phyloP scores from a whole-genome alignment of 345 rosid species.

The Gossypium mustelinum region DNA sequence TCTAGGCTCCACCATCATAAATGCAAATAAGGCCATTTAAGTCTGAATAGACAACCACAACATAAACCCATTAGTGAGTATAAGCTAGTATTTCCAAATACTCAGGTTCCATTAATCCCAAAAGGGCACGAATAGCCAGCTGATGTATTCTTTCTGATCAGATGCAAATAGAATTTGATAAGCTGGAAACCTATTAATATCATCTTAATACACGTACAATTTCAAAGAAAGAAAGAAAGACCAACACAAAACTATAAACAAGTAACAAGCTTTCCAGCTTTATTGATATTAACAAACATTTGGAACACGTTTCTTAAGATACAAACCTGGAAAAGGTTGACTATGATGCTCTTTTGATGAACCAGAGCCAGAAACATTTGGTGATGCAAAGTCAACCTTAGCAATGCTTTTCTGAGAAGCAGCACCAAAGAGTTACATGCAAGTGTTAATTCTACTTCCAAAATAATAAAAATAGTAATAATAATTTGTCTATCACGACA shows the following conservation, averaged over 20 bases:
- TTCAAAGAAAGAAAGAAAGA: not conserved
- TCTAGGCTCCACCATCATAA: too few species aligned
- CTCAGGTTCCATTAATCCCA: not conserved
- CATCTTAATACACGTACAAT: not conserved
- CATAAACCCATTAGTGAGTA: too few species aligned
- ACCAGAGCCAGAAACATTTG: constrained; percentile 39
- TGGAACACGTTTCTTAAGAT: not conserved
- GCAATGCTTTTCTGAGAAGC: constrained; percentile 31
- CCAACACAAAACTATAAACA: not conserved
- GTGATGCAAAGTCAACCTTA: constrained; percentile 32
- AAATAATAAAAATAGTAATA: constrained; percentile 1
- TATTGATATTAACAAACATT: not conserved
- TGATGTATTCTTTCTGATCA: not conserved
- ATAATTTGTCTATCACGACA: not conserved
- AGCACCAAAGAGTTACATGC: not conserved
- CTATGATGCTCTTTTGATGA: constrained; percentile 43
- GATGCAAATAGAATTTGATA: not conserved
- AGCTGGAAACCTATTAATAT: not conserved
- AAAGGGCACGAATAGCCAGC: not conserved
- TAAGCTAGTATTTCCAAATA: not conserved
- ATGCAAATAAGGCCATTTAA: too few species aligned
- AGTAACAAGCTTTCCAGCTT: not conserved
- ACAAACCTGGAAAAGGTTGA: constrained; percentile 56
- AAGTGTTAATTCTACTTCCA: not conserved
- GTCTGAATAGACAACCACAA: too few species aligned